Evolutionary conservation across 2,329 filamentous ascomycete genomes (phyloP), one percentile per base, ranked within the genome.

Genomic region (Dothistroma septosporum): DNA sequence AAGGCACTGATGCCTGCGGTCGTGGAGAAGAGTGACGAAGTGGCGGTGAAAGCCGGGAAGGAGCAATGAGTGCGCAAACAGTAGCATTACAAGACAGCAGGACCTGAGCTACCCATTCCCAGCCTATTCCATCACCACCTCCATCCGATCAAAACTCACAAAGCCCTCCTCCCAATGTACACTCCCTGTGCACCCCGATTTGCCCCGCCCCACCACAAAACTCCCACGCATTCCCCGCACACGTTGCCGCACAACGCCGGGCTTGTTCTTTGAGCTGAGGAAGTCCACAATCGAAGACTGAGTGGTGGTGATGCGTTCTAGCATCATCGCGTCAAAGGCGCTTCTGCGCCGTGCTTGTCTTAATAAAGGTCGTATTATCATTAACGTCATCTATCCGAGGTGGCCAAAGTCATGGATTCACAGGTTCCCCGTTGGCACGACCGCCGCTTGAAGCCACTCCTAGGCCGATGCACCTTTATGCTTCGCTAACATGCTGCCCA

Each of bases 351-450:
- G 24, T 28, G 24, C 3, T 6, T 28, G 24, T 28, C 24, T 28
- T 6, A 6, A 28, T 28, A 2, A 28, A 44, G 41, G 41, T 48
- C 46, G 24, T 58, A 58, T 58, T 58, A 58, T 53, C 57, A 58
- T 58, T 58, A 58, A 53, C 19, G 48, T 58, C 48, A 41, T 58
- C 57, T 53, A 53, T 58, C 14, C 10, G 16, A 32, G 14, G 24
- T n/a, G 22, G n/a, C 54, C 19, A 12, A 19, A 44, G 41, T 16
- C 14, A n/a, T 32, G 28, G 8, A 32, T 22, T 19, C 31, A 32
- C 54, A 11, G 24, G 19, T 55, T 10, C 53, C 12, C 37, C 35
- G 16, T 41, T 24, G 24, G 9, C 31, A n/a, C 22, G n/a, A 6
- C 28, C 28, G 31, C 24, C 33, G 28, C 31, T n/a, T 12, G 11